phyloP scores from a whole-genome alignment of 1,284 basidiomycete species.

The Ceraceosorus guamensis region DNA sequence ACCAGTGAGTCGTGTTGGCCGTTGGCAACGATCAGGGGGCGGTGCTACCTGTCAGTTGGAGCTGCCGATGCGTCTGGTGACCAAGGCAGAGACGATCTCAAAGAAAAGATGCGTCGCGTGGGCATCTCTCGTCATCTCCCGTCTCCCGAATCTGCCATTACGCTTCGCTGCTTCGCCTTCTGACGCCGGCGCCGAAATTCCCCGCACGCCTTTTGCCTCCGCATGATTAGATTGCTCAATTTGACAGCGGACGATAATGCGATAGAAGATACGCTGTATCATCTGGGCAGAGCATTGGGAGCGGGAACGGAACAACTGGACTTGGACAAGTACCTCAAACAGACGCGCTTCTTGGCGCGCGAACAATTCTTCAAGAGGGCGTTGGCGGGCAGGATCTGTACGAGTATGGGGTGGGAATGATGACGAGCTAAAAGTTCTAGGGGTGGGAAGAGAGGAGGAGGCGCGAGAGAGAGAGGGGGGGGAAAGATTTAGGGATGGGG shows the following conservation, averaged over 20 bases:
- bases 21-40: too few species aligned
- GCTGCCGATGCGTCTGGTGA: too few species aligned
- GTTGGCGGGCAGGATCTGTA: constrained; percentile 35
- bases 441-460: not conserved
- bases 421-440: not conserved
- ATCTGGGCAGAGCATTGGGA: constrained; percentile 86
- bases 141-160: too few species aligned
- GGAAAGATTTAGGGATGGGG: too few species aligned
- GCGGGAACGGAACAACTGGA: constrained; percentile 59
- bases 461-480: too few species aligned
- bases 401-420: constrained; percentile 31
- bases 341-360: constrained; percentile 38
- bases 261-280: constrained; percentile 95
- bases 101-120: too few species aligned
- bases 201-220: not conserved
- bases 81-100: too few species aligned
- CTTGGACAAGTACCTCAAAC: constrained; percentile 42
- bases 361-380: constrained; percentile 46
- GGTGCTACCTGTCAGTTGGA: too few species aligned
- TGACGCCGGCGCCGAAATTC: not conserved
- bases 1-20: constrained; percentile 57
- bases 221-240: constrained; percentile 70
- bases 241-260: constrained; percentile 97
- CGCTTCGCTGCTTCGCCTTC: too few species aligned
- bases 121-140: too few species aligned